Percentiles rank a stretch among this genome's conserved stretches.
phyloP scores from a whole-genome alignment of 192 early-diverging fungal species.

The Bifiguratus adelaidae region DNA sequence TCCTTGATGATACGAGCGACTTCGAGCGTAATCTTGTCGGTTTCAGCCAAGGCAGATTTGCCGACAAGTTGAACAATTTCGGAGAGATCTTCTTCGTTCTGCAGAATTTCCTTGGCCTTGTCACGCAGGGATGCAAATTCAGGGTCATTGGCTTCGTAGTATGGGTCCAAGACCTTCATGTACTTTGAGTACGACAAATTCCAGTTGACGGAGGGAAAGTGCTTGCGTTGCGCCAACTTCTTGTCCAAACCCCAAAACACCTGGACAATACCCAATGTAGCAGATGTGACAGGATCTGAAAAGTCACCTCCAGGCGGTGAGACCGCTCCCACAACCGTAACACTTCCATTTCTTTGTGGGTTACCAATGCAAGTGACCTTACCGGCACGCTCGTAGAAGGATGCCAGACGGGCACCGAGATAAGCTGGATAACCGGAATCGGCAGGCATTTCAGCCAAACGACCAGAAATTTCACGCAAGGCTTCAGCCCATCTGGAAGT shows the following conservation, averaged over 20 bases:
- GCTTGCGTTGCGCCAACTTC: conserved; percentile 99
- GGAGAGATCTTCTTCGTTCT: conserved; percentile 95
- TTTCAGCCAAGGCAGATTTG: conserved; percentile 76
- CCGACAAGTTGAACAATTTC: conserved; percentile 99
- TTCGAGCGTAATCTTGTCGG: conserved; percentile 98
- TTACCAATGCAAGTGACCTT: conserved; percentile 95
- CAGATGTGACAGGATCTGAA: conserved; percentile 95
- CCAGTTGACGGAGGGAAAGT: conserved; percentile 99
- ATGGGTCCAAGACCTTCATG: conserved; percentile 91
- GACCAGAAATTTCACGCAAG: conserved; percentile 99
- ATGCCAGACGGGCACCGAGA: conserved; percentile 95
- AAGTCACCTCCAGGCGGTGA: conserved; percentile 99
- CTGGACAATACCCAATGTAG: conserved; percentile 98
- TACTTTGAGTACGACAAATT: conserved; percentile 97
- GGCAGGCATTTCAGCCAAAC: conserved; percentile 99
- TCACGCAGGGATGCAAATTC: conserved; percentile 89
- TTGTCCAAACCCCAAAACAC: conserved; percentile 99
- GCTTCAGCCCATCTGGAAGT: conserved; percentile 99
- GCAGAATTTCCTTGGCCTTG: conserved; percentile 95
- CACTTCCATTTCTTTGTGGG: conserved; percentile 85
- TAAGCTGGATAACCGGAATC: conserved; percentile 98
- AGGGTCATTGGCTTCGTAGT: conserved; percentile 90
- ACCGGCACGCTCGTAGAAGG: conserved; percentile 99
- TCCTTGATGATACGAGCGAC: conserved; percentile 98
- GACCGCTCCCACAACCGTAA: conserved; percentile 98